Evolutionary conservation across 2,329 filamentous ascomycete genomes (phyloP).

Genomic region (Tympanopsis confertula): DNA sequence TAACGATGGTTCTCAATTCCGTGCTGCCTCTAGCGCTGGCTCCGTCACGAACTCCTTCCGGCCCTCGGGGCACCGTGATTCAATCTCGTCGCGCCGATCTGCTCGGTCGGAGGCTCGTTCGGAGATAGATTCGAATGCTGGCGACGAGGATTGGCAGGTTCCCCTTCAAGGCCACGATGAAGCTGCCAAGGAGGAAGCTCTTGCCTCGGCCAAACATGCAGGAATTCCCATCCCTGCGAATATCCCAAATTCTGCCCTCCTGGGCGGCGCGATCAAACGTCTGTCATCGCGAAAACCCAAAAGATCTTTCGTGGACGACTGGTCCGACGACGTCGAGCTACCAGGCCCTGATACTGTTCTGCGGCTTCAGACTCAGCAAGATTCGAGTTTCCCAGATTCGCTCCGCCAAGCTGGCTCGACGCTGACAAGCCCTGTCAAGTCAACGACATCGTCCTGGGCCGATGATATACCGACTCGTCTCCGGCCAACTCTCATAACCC

Average conservation of each 20-base stretch:
- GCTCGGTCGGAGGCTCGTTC: slow-evolving; percentile 42
- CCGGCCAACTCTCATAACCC: neutral
- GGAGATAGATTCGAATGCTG: slow-evolving; percentile 41
- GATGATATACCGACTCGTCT: neutral
- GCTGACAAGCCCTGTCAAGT: neutral
- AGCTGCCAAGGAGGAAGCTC: slow-evolving; percentile 47
- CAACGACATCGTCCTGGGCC: neutral
- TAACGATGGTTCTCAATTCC: slow-evolving; percentile 19
- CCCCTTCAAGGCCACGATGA: slow-evolving; percentile 27
- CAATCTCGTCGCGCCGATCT: slow-evolving; percentile 49
- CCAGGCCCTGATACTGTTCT: slow-evolving; percentile 10
- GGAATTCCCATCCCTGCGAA: slow-evolving; percentile 54
- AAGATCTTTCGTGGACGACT: slow-evolving; percentile 28
- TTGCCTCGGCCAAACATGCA: slow-evolving; percentile 51
- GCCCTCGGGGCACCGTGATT: slow-evolving; percentile 27
- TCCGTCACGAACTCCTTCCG: slow-evolving; percentile 6
- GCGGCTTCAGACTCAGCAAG: neutral
- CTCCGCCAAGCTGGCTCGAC: neutral
- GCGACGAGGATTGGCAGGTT: slow-evolving; percentile 55
- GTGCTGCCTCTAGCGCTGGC: slow-evolving; percentile 13
- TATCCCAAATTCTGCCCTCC: slow-evolving; percentile 50
- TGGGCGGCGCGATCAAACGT: slow-evolving; percentile 56
- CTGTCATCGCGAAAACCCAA: slow-evolving; percentile 29
- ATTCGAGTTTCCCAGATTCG: neutral
- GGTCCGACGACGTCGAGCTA: slow-evolving; percentile 35